A percentile compares a stretch with the other conserved stretches of the same genome.
Conservation (phyloP, 441 rosid species). For the Rhodomyrtus psidioides region DNA sequence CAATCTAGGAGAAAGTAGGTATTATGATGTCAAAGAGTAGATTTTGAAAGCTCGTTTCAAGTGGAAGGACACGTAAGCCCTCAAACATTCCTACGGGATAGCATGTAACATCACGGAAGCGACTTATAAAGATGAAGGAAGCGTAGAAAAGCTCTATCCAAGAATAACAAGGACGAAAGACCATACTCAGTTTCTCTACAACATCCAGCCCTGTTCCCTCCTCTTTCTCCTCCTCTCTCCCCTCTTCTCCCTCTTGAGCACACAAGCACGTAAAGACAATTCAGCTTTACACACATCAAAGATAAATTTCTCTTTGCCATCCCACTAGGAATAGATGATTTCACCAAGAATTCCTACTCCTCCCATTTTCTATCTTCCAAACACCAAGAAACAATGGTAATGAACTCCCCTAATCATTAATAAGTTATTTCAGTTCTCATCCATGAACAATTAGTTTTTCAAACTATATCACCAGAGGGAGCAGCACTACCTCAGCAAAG, state of each 20-base stretch:
- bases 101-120: not conserved
- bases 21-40: not conserved
- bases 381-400: not conserved
- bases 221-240: not conserved
- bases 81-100: not conserved
- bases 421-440: not conserved
- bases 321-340: not conserved
- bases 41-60: not conserved
- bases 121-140: not conserved
- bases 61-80: not conserved
- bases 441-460: not conserved
- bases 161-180: not conserved
- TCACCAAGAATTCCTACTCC: not conserved
- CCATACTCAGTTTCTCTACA: not conserved
- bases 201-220: not conserved
- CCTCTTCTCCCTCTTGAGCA: not conserved
- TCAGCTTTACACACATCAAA: not conserved
- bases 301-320: not conserved
- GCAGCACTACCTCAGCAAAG: conserved; percentile 55
- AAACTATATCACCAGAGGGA: not conserved
- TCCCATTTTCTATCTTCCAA: not conserved
- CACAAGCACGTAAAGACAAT: not conserved
- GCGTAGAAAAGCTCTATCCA: not conserved
- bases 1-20: not conserved
- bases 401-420: not conserved